These are phyloP conservation scores for Candida glucosophila DNA, from an alignment of 1,139 yeast species.

Conservation along the genomic window DNA sequence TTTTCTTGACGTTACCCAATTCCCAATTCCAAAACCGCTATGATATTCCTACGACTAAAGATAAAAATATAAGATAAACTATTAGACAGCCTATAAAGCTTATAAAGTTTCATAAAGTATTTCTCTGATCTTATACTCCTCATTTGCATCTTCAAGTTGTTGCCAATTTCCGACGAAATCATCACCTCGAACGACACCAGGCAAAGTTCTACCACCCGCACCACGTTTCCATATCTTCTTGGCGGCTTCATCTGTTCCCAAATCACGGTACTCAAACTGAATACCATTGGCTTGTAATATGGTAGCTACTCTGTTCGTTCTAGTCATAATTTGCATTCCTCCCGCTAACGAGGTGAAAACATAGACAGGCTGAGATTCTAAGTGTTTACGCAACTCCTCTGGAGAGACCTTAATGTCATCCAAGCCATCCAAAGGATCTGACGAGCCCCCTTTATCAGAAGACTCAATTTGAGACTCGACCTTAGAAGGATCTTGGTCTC, in stretches of 20 bases:
- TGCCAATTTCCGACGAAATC: conserved; percentile 81
- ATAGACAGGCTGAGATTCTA: conserved; percentile 54
- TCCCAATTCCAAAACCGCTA: too few species aligned
- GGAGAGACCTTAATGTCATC: conserved; percentile 33
- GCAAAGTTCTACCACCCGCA: conserved; percentile 66
- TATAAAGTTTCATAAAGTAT: conserved; percentile 44
- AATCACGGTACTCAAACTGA: conserved; percentile 61
- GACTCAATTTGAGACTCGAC: too few species aligned
- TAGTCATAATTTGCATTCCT: conserved; percentile 74
- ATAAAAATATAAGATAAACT: too few species aligned
- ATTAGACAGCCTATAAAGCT: too few species aligned
- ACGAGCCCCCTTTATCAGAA: not conserved
- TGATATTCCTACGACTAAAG: too few species aligned
- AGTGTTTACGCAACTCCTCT: conserved; percentile 37
- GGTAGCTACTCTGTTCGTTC: conserved; percentile 70
- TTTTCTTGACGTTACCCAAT: too few species aligned
- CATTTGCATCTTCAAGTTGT: conserved; percentile 77
- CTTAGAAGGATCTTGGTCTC: too few species aligned
- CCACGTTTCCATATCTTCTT: conserved; percentile 79
- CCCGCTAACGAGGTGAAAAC: conserved; percentile 85
- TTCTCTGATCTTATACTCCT: conserved; percentile 62
- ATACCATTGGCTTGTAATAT: conserved; percentile 71
- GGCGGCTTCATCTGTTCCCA: conserved; percentile 85
- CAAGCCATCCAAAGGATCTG: conserved; percentile 14
- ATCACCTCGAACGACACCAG: conserved; percentile 91